Evolutionary conservation across 2,329 filamentous ascomycete genomes (phyloP).

Genomic region (Scedosporium apiospermum): DNA sequence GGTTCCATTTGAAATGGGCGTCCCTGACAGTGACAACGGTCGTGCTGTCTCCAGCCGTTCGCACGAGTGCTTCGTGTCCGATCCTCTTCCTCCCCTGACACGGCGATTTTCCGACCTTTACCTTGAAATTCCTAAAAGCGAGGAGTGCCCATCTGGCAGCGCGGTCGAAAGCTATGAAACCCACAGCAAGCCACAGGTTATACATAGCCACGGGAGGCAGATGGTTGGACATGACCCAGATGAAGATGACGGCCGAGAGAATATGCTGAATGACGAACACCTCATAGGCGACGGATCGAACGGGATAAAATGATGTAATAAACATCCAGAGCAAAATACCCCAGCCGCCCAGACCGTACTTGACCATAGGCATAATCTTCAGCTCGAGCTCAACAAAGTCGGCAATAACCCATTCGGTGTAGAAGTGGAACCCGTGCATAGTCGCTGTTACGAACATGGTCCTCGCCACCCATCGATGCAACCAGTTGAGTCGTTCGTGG

Average conservation of each 20-base stretch:
- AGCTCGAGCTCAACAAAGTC: conserved; percentile 51
- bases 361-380: conserved; percentile 52
- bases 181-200: conserved; percentile 58
- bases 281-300: conserved; percentile 60
- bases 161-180: conserved; percentile 53
- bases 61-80: conserved; percentile 41
- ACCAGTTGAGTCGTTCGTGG: conserved; percentile 63
- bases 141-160: conserved; percentile 39
- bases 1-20: conserved; percentile 48
- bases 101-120: conserved; percentile 22
- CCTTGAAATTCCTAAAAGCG: conserved; percentile 41
- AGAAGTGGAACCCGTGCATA: conserved; percentile 63
- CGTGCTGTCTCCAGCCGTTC: conserved; percentile 39
- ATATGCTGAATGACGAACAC: conserved; percentile 62
- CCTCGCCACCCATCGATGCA: conserved; percentile 63
- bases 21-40: conserved; percentile 51
- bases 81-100: conserved; percentile 39
- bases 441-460: conserved; percentile 60
- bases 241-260: conserved; percentile 47
- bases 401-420: conserved; percentile 50
- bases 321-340: conserved; percentile 56
- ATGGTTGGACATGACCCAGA: conserved; percentile 56
- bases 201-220: conserved; percentile 48
- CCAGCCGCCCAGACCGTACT: conserved; percentile 60
- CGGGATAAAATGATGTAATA: conserved; percentile 51